Percentiles rank a stretch among this genome's conserved stretches.
phyloP scores from a whole-genome alignment of 2,329 filamentous ascomycete genomes.

The Neofusicoccum kwambonambiense region DNA sequence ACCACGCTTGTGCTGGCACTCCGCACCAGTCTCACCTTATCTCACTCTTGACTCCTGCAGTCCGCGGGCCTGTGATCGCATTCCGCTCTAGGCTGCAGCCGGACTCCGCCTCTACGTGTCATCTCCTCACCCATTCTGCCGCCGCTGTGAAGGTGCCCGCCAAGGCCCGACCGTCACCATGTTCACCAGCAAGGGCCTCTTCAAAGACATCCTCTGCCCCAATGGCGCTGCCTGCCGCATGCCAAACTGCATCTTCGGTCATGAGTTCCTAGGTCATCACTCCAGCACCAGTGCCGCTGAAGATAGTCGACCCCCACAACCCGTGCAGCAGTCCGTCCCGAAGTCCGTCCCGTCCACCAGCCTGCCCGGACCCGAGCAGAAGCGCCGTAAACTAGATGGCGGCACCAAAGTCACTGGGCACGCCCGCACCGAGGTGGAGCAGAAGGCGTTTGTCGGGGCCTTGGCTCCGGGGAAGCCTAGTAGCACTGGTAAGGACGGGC shows the following conservation, averaged over 20 bases:
- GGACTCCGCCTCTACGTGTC: neutral
- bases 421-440: neutral
- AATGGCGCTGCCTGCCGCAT: conserved; percentile 50
- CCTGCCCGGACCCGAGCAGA: neutral
- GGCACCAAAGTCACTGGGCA: conserved; percentile 2
- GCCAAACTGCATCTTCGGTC: conserved; percentile 59
- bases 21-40: conserved; percentile 5
- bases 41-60: neutral
- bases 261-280: conserved; percentile 36
- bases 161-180: conserved; percentile 34
- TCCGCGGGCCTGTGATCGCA: neutral
- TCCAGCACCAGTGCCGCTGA: neutral
- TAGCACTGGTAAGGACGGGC: neutral
- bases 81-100: neutral
- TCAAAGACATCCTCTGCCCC: conserved; percentile 53
- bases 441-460: conserved; percentile 27
- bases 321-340: neutral
- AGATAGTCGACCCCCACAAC: neutral
- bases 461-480: conserved; percentile 21
- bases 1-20: neutral
- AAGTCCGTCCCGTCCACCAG: neutral
- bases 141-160: neutral
- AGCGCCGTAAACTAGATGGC: conserved; percentile 27
- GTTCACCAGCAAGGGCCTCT: conserved; percentile 57
- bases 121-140: neutral